Evolutionary conservation across 192 early-diverging fungal genomes (phyloP), one percentile per base, ranked within the genome.

Genomic region (Kickxella alabastrina): DNA sequence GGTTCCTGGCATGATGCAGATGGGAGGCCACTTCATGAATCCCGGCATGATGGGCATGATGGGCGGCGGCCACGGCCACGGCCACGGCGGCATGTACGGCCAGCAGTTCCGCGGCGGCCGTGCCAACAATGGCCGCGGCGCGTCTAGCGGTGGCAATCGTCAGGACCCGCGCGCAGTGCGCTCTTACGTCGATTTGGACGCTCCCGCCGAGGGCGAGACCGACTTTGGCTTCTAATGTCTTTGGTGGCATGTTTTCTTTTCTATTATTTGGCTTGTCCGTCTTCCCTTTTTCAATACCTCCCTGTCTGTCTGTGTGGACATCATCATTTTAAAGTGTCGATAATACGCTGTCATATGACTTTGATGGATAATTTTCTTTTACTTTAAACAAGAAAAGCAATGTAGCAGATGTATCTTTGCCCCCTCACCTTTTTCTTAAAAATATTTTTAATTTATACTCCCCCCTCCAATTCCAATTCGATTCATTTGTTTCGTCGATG

Each of bases 151-250:
- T 13, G 56, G 49, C 13, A 42, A 25, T 3, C 61, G 58, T 14
- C 36, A 7, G 26, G 87, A 89, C 54, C 88, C 89, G 31, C 82
- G 92, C 10, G 81, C 84, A 38, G 80, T 95, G 40, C 87, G 87
- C 51, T 88, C 83, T 17, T 95, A 95, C 52, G 84, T 89, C 31
- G 92, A 95, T 56, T 66, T 95, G 26, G 92, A 95, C 70, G 87
- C 87, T 34, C 90, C 92, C 4, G 87, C 85, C 18, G 88, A 87
- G 40, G 84, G 82, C 19, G 85, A 83, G 32, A 75, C 83, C 45
- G 86, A 89, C 47, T 69, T 67, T 70, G 74, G 74, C 22, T 77
- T 77, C 52, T 77, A 65, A 19, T 15, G 6, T 21, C 10, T 24
- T 3, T 43, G n/a, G 28, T 10, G 28, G 21, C 26, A 2, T 12